Base-by-base conservation (phyloP, 73 alveolate genomes). In the Loxodes magnus region DNA sequence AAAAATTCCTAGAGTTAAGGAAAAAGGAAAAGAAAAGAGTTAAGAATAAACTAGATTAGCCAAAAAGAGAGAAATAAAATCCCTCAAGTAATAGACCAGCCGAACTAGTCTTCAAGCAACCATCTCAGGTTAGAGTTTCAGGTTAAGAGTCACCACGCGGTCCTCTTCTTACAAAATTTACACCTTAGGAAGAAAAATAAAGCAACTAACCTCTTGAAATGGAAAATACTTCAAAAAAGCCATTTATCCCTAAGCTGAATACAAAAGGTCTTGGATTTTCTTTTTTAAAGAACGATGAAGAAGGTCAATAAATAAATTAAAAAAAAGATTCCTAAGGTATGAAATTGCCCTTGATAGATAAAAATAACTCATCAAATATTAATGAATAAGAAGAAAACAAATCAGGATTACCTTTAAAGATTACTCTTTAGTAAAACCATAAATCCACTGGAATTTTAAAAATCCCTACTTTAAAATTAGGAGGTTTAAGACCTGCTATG, bases 1-100 rank as follows among this genome's bases (percentile, higher is more conserved):
- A 58, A 60, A 65, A 26, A 53, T 20, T 31, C 42, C 51, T 51
- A 49, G 67, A 9, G 71, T 50, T 17, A 56, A 55, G 52, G 39
- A 60, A 20, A 42, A 43, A 41, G 41, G 42, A 53, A 26, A 31
- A 59, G 56, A 46, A 27, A 76, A 50, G 37, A 54, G 36, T 20
- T 46, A 61, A 53, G 56, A 56, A 29, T 29, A 38, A 62, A 55
- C 21, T 22, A 22, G 25, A 49, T 16, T 9, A 26, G 52, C 48
- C 17, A 12, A 19, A 15, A 64, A 31, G 27, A 64, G 23, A 56
- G 27, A 58, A 58, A 28, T 33, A 15, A 22, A 14, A 9, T 29
- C 35, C 12, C 14, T 36, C 3, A 16, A 28, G 7, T 5, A 6
- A 5, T 12, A 34, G 15, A 54, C 31, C 26, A 54, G 34, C 37